Base-by-base conservation (phyloP, 2,329 filamentous ascomycete genomes). In the Diaporthe sp. region DNA sequence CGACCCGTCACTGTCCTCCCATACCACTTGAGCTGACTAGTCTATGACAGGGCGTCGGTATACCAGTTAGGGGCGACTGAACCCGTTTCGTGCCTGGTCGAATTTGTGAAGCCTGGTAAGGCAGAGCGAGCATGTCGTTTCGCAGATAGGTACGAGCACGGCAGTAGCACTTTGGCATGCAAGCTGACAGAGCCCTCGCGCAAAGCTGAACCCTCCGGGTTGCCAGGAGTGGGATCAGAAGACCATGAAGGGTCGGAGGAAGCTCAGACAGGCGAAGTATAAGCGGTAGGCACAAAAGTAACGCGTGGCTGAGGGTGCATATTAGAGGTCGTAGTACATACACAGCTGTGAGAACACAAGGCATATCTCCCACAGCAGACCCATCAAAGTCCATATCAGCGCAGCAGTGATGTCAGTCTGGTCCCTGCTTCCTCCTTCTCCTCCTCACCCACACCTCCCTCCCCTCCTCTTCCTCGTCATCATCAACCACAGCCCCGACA, bases 371-470 rank as follows among this genome's bases (percentile, higher is more conserved):
- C n/a, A 42, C 58, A 13, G 22, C 37, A 42, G 12, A 42, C 17
- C 10, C 58, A 61, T 15, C 34, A 47, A 31, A 47, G n/a, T 31
- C 10, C 58, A 3, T n/a, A 8, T 10, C 13, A 9, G 44, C 3
- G 17, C 9, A 42, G 3, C n/a, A 15, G 22, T 22, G 42, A 28
- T 15, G 49, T 70, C 65, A 70, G 34, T 22, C 31, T 20, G 34
- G 47, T n/a, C 31, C 58, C 49, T 55, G 31, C 22, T 47, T 73
- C 28, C 20, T 58, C 55, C 10, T 28, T 15, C 31, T 25, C 60
- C 57, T 71, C 51, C 51, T 65, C 7, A 76, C 63, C 75, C 75
- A 76, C 4, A 74, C 68, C 53, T 75, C 72, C 53, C 13, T 49
- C 28, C 4, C 28, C 28, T 34, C 65, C 7, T 39, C 58, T n/a